phyloP scores from a whole-genome alignment of 371 early-diverging fungal species.

The Mortierella sp. region DNA sequence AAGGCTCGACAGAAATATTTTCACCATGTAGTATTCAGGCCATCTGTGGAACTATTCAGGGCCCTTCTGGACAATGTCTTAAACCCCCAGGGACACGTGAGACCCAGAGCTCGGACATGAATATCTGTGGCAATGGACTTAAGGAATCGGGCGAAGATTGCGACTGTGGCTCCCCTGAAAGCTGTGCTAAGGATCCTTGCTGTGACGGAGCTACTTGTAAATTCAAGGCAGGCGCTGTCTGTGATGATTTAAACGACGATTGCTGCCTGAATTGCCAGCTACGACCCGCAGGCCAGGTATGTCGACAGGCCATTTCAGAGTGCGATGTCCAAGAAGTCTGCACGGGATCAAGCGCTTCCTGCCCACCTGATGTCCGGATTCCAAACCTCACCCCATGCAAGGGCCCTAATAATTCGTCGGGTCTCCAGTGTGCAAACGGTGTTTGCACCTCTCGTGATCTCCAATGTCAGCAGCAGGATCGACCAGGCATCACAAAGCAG shows the following conservation, averaged over 20 bases:
- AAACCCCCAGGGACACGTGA: conserved; percentile 65
- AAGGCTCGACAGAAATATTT: conserved; percentile 35
- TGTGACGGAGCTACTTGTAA: conserved; percentile 84
- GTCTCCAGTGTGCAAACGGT: conserved; percentile 82
- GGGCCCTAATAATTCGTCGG: not conserved
- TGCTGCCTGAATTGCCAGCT: conserved; percentile 85
- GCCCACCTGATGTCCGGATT: conserved; percentile 75
- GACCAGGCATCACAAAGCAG: conserved; percentile 53
- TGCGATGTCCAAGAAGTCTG: conserved; percentile 87
- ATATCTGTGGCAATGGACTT: conserved; percentile 92
- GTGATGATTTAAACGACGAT: conserved; percentile 76
- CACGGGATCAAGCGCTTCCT: conserved; percentile 72
- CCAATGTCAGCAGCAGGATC: conserved; percentile 66
- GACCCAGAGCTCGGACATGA: conserved; percentile 46
- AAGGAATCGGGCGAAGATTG: conserved; percentile 91
- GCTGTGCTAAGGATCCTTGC: conserved; percentile 78
- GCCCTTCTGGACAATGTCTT: conserved; percentile 62
- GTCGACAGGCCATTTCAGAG: conserved; percentile 74
- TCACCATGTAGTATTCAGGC: conserved; percentile 74
- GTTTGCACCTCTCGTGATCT: conserved; percentile 86
- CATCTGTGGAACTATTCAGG: conserved; percentile 69
- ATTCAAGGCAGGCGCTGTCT: conserved; percentile 71
- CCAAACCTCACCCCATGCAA: conserved; percentile 76
- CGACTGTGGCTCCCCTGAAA: conserved; percentile 82
- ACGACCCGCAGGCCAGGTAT: conserved; percentile 64